Evolutionary conservation across 2,329 filamentous ascomycete genomes (phyloP), one percentile per base, ranked within the genome.

Genomic region (Venturia pyrina): DNA sequence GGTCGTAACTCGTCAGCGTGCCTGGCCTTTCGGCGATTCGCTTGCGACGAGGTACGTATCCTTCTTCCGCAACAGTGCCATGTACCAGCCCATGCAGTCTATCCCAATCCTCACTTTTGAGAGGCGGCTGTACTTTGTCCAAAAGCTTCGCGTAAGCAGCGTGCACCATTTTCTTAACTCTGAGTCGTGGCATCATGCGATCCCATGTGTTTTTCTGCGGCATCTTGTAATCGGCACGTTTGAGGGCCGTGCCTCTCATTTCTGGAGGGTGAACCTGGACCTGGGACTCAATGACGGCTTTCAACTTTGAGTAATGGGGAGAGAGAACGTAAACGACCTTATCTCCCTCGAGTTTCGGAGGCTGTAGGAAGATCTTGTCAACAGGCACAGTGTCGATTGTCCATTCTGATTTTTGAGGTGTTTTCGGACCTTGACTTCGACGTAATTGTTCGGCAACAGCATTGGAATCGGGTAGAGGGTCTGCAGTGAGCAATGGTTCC

Each of bases 161-260:
- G 43, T 73, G 71, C 7, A 77, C 75, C 66, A 78, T 72, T 65
- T 81, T 82, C 50, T 74, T 73, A 10, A 78, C 75, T 28, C 81
- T 73, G 57, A 70, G 75, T 41, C 75, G 70, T 5, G 81, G 80
- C 76, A 82, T 79, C 1, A 79, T 76, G 6, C 77, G 75, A 62
- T 73, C 71, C 79, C 80, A 82, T 21, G 72, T 70, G 65, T 82
- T 83, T 65, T 73, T 73, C 53, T 74, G 73, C n/a, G 79, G 78
- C 24, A 80, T 76, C 13, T 56, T 48, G 78, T 67, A 73, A 66
- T 67, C 66, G 69, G 78, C 68, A 73, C 71, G 72, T 65, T 70
- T 50, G 64, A 66, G 46, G 17, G 4, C 24, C 28, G 43, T 3
- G 43, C 61, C 28, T 46, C 19, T 59, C 41, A 37, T 46, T 41